Base-by-base conservation (phyloP, 805 yeast genomes). In the Myxozyma geophila region DNA sequence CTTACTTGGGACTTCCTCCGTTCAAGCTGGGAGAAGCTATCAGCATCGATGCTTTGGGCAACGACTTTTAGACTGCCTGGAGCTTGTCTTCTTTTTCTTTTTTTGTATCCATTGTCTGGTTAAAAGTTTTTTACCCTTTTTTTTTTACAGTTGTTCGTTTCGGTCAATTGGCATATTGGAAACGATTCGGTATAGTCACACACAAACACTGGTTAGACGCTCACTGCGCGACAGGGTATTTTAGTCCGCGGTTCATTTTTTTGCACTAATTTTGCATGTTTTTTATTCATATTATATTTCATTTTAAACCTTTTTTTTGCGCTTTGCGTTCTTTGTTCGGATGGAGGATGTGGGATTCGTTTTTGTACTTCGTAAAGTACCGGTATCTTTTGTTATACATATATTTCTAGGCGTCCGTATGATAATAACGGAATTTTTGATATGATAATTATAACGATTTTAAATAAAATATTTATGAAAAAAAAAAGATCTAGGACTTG, bases 11-110 rank as follows among this genome's bases (percentile, higher is more conserved):
- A 0, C 80, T 95, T 52, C 99, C 99, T 15, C 98, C 99, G 2
- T 95, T 95, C 83, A 92, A 92, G 77, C 99, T 98, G 0, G 99
- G 99, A 58, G 96, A 95, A 78, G 87, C 87, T 10, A 86, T 95
- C 59, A 86, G 88, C 39, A 78, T 93, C 67, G 91, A 84, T 71
- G 83, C 68, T n/a, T 43, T 66, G 19, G 65, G 69, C 33, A 63
- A 59, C 52, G 67, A 63, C 23, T 60, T 66, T 35, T 66, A 40
- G 58, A 15, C 19, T 7, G 10, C 19, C 35, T 39, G 33, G 28
- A 7, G 51, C 17, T 9, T 37, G 6, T 15, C 17, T 28, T 40
- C 33, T 13, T 35, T 39, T 35, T 5, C 43, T 13, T 23, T 12
- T 41, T 36, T 28, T 28, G 10, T 36, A 19, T 21, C 9, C 15